A percentile compares a stretch with the other conserved stretches of the same genome.
These are phyloP conservation scores for Perkinsus olseni DNA, from an alignment of 169 alveolate species.

Conservation along the genomic window DNA sequence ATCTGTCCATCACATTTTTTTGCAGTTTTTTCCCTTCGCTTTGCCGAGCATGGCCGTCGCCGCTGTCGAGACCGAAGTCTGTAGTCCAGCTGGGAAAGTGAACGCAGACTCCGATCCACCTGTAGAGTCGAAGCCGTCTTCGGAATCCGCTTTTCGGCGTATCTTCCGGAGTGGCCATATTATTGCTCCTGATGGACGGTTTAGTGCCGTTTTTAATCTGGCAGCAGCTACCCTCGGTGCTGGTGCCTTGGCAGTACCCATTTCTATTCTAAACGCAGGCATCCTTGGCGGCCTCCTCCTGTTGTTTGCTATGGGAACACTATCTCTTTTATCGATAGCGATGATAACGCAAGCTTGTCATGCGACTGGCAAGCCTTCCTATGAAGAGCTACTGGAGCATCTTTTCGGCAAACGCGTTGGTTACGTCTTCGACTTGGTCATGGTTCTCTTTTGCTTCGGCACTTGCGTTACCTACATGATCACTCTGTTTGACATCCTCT, in stretches of 20 bases:
- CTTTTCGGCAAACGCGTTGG: background rate
- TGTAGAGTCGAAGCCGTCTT: background rate
- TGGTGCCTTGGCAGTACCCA: background rate
- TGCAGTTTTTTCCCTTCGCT: too few species aligned
- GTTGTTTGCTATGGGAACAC: background rate
- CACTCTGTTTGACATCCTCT: background rate
- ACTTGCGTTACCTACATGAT: background rate
- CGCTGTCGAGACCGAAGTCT: too few species aligned
- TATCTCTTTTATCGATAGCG: background rate
- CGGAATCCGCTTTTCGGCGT: background rate
- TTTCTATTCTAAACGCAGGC: background rate
- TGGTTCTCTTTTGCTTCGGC: background rate
- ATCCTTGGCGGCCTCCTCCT: background rate
- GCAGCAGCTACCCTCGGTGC: background rate
- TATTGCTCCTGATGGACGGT: background rate
- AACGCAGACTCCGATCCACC: background rate
- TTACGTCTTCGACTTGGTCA: background rate
- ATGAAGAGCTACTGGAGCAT: background rate
- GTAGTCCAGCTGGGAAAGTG: too few species aligned
- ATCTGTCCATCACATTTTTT: too few species aligned
- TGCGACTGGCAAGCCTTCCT: background rate
- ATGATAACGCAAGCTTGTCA: background rate
- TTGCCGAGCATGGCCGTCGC: too few species aligned
- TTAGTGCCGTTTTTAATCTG: background rate
- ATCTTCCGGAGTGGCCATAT: background rate